Percentiles rank a stretch among this genome's conserved stretches.
Evolutionary conservation across 2,329 filamentous ascomycete genomes (phyloP).

Genomic region (Rhexocercosporidium sp.): DNA sequence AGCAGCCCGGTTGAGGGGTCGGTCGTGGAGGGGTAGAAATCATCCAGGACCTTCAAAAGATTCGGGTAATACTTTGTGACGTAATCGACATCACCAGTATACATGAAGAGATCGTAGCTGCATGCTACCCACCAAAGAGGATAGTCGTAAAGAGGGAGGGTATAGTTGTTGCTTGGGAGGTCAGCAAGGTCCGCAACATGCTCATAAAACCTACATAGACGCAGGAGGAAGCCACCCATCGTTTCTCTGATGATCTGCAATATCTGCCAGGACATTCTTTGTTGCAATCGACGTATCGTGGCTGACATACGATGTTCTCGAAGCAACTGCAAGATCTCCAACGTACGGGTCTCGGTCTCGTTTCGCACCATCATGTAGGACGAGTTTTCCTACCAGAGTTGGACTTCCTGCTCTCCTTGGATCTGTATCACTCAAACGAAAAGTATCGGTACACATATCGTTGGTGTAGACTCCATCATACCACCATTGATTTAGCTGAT

Average conservation of each 20-base stretch:
- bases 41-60: conserved; percentile 50
- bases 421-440: conserved; percentile 54
- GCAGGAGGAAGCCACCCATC: conserved; percentile 61
- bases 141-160: conserved; percentile 56
- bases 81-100: conserved; percentile 53
- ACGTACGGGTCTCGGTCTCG: conserved; percentile 59
- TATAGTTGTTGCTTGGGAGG: conserved; percentile 48
- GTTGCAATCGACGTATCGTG: conserved; percentile 49
- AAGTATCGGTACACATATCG: conserved; percentile 53
- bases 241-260: conserved; percentile 53
- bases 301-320: conserved; percentile 53
- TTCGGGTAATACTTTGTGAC: conserved; percentile 48
- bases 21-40: conserved; percentile 52
- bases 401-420: conserved; percentile 51
- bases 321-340: conserved; percentile 56
- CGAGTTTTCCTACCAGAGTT: conserved; percentile 51
- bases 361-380: conserved; percentile 57
- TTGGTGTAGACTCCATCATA: conserved; percentile 59
- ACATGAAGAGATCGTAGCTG: conserved; percentile 54
- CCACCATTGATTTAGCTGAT: conserved; percentile 56
- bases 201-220: conserved; percentile 49
- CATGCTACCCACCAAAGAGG: conserved; percentile 58
- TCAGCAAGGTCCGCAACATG: not conserved
- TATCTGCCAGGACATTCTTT: conserved; percentile 54
- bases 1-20: conserved; percentile 48